Base-by-base conservation (phyloP, 2,329 filamentous ascomycete species). In the Oidium heveae region DNA sequence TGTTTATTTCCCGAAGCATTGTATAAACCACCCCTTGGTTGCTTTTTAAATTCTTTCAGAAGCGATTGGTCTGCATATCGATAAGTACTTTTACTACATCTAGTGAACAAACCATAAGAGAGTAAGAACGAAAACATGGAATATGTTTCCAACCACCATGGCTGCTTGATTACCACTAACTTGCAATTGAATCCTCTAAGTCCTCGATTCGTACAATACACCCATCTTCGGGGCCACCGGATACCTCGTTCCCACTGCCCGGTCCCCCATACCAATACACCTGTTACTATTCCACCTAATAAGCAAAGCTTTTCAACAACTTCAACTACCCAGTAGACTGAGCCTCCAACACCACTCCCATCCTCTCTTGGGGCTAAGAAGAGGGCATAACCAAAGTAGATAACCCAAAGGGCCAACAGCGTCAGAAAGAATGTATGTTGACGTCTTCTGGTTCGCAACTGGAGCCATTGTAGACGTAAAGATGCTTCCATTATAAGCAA, bases 301-400 rank as follows among this genome's bases (percentile, higher is more conserved):
- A 95, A 83, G 63, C 85, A 89, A 54, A 98, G 78, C 67, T 91
- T 93, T 69, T 96, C 86, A 8, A 77, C 77, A 65, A 84, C 85
- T 63, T 96, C 89, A 3, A 96, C 77, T 32, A 93, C 81, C 89
- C 89, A 96, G 73, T 98, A 98, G 54, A 94, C 86, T 15, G 83
- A 89, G 34, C 91, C 89, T 54, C 91, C 91, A 6, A 94, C 79
- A 39, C 89, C 89, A 60, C 77, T 80, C 59, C 89, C 89, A 71
- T 96, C 89, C 67, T 95, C 89, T 59, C 89, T 80, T n/a, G 88
- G 88, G n/a, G 86, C 84, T 60, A 96, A 76, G 72, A 94, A 96
- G 52, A 96, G 76, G 12, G 86, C 82, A 68, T 95, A 95, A 59
- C 80, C 80, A 69, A 95, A 96, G 63, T 83, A 82, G 58, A 77